Evolutionary conservation across 2,329 filamentous ascomycete species (phyloP).

Genomic region (Trichoderma oligosporum): DNA sequence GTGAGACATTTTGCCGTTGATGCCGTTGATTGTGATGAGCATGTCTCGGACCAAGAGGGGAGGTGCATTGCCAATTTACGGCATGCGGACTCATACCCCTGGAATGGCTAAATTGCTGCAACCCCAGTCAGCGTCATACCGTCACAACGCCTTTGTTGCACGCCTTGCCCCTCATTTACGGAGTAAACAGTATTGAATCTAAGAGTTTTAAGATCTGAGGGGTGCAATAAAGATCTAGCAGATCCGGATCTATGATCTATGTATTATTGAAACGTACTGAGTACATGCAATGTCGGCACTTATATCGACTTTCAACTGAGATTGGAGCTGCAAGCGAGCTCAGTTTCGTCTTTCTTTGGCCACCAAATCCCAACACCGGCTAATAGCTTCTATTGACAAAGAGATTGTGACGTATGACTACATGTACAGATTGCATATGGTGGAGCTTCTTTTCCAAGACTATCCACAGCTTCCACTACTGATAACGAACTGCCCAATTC

Average conservation of each 20-base stretch:
- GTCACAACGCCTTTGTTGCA: not conserved
- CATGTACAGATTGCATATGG: not conserved
- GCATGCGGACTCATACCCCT: constrained; percentile 12
- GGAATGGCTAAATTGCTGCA: constrained; percentile 15
- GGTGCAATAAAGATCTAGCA: constrained; percentile 3
- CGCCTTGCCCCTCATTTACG: not conserved
- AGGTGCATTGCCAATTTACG: constrained; percentile 10
- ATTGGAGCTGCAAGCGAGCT: not conserved
- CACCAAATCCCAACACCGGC: not conserved
- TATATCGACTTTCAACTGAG: not conserved
- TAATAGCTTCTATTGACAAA: not conserved
- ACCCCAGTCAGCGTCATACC: constrained; percentile 5
- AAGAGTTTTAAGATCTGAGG: not conserved
- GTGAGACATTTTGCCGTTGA: constrained; percentile 14
- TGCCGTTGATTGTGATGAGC: constrained; percentile 12
- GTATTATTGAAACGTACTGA: not conserved
- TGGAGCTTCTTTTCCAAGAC: constrained; percentile 6
- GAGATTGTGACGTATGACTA: not conserved
- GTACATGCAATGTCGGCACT: not conserved
- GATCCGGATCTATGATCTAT: constrained; percentile 1
- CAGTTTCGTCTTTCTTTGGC: not conserved
- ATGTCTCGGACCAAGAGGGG: constrained; percentile 9
- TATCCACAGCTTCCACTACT: not conserved
- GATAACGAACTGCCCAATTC: constrained; percentile 12
- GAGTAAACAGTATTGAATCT: not conserved